Conservation (phyloP, 2,329 filamentous ascomycete genomes). For the Colletotrichum neosansevieriae region DNA sequence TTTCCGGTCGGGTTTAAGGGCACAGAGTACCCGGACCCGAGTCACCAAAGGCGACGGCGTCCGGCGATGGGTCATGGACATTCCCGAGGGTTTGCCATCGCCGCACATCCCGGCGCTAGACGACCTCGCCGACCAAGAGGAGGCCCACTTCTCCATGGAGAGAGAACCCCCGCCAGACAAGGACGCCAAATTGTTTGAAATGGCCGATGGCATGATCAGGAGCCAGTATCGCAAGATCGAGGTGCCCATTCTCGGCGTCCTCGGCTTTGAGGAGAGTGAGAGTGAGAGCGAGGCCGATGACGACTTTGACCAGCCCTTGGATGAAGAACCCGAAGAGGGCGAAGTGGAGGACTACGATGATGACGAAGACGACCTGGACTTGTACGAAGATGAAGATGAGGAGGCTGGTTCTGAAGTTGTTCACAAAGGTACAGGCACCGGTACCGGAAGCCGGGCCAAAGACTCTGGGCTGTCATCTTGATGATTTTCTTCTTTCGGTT, state of each 20-base stretch:
- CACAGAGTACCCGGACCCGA: slow-evolving; percentile 50
- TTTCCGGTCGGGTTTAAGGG: slow-evolving; percentile 55
- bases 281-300: slow-evolving; percentile 46
- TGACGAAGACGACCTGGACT: slow-evolving; percentile 43
- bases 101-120: slow-evolving; percentile 46
- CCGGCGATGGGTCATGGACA: slow-evolving; percentile 57
- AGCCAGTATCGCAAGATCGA: slow-evolving; percentile 60
- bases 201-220: slow-evolving; percentile 61
- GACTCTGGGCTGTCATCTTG: slow-evolving; percentile 37
- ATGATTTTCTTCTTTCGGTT: background rate
- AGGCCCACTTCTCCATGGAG: slow-evolving; percentile 57
- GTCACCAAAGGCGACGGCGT: slow-evolving; percentile 55
- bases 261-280: slow-evolving; percentile 59
- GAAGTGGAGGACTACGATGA: slow-evolving; percentile 45
- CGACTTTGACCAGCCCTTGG: slow-evolving; percentile 44
- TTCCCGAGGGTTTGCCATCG: slow-evolving; percentile 51
- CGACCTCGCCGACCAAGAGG: slow-evolving; percentile 51
- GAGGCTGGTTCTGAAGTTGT: slow-evolving; percentile 35
- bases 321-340: slow-evolving; percentile 46
- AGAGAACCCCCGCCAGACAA: slow-evolving; percentile 53
- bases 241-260: slow-evolving; percentile 58
- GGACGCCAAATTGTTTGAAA: slow-evolving; percentile 57
- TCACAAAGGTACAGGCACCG: slow-evolving; percentile 38
- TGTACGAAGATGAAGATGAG: slow-evolving; percentile 40
- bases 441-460: slow-evolving; percentile 38